Conservation (phyloP, 352 stramenopile species). For the Saprolegnia diclina region DNA sequence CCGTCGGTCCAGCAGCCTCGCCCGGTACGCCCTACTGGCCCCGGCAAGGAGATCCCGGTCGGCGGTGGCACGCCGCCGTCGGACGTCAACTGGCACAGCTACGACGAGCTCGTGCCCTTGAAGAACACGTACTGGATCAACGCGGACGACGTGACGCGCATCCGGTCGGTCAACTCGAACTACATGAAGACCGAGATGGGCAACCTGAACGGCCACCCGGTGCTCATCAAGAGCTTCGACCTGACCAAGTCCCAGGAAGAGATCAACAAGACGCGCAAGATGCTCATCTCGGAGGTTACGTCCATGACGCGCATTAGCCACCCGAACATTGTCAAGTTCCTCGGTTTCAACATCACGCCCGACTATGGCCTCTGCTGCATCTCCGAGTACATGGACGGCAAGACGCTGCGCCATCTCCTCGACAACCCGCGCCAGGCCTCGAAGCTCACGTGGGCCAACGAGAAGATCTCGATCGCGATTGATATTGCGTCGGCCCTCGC, state of each 20-base stretch:
- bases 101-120: slow-evolving; percentile 11
- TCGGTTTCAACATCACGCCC: slow-evolving; percentile 46
- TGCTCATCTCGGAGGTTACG: slow-evolving; percentile 44
- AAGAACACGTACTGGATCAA: slow-evolving; percentile 13
- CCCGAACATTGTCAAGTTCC: slow-evolving; percentile 37
- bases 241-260: not conserved
- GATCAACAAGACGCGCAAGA: slow-evolving; percentile 25
- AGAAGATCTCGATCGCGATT: slow-evolving; percentile 49
- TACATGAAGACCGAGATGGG: slow-evolving; percentile 23
- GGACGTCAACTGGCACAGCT: slow-evolving; percentile 6
- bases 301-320: slow-evolving; percentile 45
- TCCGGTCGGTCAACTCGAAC: slow-evolving; percentile 11
- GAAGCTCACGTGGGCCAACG: slow-evolving; percentile 35
- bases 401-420: slow-evolving; percentile 47
- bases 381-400: slow-evolving; percentile 60
- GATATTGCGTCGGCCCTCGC: slow-evolving; percentile 51
- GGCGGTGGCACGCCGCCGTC: too few species aligned
- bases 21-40: too few species aligned
- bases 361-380: slow-evolving; percentile 46
- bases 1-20: too few species aligned
- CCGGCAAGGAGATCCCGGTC: not conserved
- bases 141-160: slow-evolving; percentile 3
- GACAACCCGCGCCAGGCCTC: slow-evolving; percentile 35
- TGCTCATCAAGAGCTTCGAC: slow-evolving; percentile 3
- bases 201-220: slow-evolving; percentile 10